Evolutionary conservation across 2,329 filamentous ascomycete genomes (phyloP), one percentile per base, ranked within the genome.

Genomic region (Cladophialophora exuberans): DNA sequence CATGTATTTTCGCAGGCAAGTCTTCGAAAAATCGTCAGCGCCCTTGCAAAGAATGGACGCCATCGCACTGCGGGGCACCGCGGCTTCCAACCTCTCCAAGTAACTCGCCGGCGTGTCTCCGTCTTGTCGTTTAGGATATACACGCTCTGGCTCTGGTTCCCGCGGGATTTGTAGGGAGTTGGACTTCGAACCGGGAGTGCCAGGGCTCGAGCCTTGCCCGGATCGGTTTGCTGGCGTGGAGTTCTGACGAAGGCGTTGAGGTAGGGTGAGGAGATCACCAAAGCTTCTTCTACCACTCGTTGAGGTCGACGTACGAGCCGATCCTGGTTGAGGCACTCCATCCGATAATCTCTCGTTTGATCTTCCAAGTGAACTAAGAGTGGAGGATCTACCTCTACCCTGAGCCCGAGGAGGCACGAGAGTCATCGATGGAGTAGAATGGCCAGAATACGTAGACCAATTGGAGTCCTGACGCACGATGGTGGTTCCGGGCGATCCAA

Each of bases 1-100:
- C 88, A 97, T 97, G 68, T 96, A 97, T 68, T 93, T 97, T 57
- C 93, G 84, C 52, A 99, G 73, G 2, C 96, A 91, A 1, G 89
- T 85, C 56, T 86, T 83, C 42, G 86, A 89, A 70, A 97, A 99
- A 0, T 85, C 75, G 65, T 99, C 93, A 2, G 83, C 83, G n/a
- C 85, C 89, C 67, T 95, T 96, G 15, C 90, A 93, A 22, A 99
- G 75, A 13, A 90, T 84, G 42, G 88, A 89, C 11, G 91, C 92
- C 63, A 99, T 92, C 49, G 88, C 83, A 61, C 91, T 89, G 53
- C 89, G 86, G 33, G 86, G 89, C 13, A 96, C 81, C 36, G 86
- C 82, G 57, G 89, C 88, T 70, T 97, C 90, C 1, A 97, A 78
- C 22, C 90, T 86, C 30, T 88, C 83, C 23, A 99, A 79, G 70